Base-by-base conservation (phyloP, 306 rosid species). In the Fagus crenata region DNA sequence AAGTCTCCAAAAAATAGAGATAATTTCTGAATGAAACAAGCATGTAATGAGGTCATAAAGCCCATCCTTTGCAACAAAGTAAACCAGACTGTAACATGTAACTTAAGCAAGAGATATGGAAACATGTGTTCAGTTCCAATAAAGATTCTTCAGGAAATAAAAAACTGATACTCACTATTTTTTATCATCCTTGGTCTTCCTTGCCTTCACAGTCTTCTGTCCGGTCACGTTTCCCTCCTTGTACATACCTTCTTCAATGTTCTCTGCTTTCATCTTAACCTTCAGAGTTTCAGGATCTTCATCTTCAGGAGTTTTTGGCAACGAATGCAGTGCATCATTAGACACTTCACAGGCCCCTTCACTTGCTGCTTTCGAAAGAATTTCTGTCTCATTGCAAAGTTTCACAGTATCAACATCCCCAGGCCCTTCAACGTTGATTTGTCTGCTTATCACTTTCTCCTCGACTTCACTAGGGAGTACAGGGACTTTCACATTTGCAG, bases 51-150 rank as follows among this genome's bases (percentile, higher is more conserved):
- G 69, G 41, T 63, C 42, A 35, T 63, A 63, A 9, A 35, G 69
- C 42, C 69, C 69, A 35, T 63, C 40, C 40, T 13, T 12, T 63
- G 69, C 69, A 33, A 17, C 6, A 4, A 63, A 35, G 8, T 63
- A 63, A 4, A 63, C 69, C 17, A 63, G 69, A 63, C 7, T 12
- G 42, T 35, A 63, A 63, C 42, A 63, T 35, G 69, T 5, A 33
- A 33, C 17, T 58, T 63, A 63, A 63, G 42, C 6, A 63, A 35
- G 41, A 63, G 69, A 35, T 63, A 63, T 35, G 69, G 33, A 63
- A 63, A n/a, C 41, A 36, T 36, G 63, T 22, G 18, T 18, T 12
- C 71, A 18, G 15, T 65, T 15, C 49, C 46, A 65, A 42, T 15
- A 37, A 22, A 37, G 49, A 65, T 17, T 17, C 40, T 36, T 37